Conservation (phyloP, 1,139 yeast species). For the Arxiozyma heterogenica region DNA sequence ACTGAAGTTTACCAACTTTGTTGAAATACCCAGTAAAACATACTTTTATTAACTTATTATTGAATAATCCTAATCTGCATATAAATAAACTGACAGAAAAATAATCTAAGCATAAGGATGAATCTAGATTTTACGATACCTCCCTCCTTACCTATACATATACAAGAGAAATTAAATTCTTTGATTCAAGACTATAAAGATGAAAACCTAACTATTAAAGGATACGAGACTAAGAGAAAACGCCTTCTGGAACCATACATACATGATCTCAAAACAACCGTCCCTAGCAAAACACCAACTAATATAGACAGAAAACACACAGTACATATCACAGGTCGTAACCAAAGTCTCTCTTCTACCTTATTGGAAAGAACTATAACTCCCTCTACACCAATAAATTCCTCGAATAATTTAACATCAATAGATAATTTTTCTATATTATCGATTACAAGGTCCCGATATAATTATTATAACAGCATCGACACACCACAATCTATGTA, state of each 20-base stretch:
- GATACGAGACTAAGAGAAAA: slow-evolving; percentile 50
- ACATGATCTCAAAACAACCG: not conserved
- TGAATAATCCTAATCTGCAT: too few relatives aligned
- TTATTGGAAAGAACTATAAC: slow-evolving; percentile 1
- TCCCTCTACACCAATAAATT: not conserved
- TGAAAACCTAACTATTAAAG: slow-evolving; percentile 61
- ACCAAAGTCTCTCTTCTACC: slow-evolving; percentile 18
- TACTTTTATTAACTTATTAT: too few relatives aligned
- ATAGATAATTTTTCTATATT: slow-evolving; percentile 6
- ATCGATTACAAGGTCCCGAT: slow-evolving; percentile 5
- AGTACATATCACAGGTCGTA: slow-evolving; percentile 12
- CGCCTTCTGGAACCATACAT: slow-evolving; percentile 32
- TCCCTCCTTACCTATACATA: slow-evolving; percentile 19
- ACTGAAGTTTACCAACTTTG: too few relatives aligned
- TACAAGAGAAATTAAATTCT: slow-evolving; percentile 33
- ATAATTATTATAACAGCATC: not conserved
- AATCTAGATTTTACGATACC: slow-evolving; percentile 27
- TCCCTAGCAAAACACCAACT: slow-evolving; percentile 6
- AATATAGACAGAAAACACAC: slow-evolving; percentile 8
- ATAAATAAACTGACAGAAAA: not conserved
- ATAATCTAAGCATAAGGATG: not conserved
- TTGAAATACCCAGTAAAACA: not conserved
- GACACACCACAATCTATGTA: slow-evolving; percentile 18
- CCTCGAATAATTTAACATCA: not conserved
- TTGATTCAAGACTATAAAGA: slow-evolving; percentile 47